Evolutionary conservation across 805 yeast species (phyloP).

Genomic region (Wickerhamiella brachini): DNA sequence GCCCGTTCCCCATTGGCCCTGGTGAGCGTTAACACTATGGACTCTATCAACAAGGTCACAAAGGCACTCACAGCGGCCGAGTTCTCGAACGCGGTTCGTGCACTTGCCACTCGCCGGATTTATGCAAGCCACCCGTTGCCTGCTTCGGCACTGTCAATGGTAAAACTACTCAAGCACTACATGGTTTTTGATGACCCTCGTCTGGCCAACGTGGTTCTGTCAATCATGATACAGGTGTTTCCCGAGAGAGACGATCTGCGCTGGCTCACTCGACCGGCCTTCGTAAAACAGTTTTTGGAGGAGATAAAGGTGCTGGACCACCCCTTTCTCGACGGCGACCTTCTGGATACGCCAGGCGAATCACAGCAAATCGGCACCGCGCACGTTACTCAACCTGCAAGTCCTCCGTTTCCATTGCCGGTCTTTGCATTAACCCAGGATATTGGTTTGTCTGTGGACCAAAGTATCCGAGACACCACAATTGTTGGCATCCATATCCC

Average conservation of each 20-base stretch:
- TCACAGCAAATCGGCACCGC: not conserved
- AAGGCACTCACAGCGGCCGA: slow-evolving; percentile 7
- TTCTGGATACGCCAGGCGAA: not conserved
- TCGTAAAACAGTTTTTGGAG: not conserved
- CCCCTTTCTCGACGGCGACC: not conserved
- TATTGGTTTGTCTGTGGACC: slow-evolving; percentile 1
- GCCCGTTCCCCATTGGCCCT: slow-evolving; percentile 8
- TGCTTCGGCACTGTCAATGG: not conserved
- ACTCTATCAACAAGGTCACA: slow-evolving; percentile 11
- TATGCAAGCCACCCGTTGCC: not conserved
- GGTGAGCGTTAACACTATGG: slow-evolving; percentile 2
- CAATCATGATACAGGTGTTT: not conserved
- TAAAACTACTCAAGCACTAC: not conserved
- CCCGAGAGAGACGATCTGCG: not conserved
- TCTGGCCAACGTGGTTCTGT: not conserved
- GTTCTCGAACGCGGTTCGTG: slow-evolving; percentile 10
- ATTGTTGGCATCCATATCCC: slow-evolving; percentile 1
- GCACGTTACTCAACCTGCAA: not conserved
- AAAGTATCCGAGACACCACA: not conserved
- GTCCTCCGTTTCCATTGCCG: not conserved
- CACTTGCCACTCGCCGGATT: not conserved
- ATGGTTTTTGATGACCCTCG: not conserved
- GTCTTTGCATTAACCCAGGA: not conserved
- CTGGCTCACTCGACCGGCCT: not conserved
- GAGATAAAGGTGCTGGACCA: not conserved